These are phyloP conservation scores for Hypoxylon lenormandii DNA, from an alignment of 495 filamentous ascomycete species.

Conservation along the genomic window DNA sequence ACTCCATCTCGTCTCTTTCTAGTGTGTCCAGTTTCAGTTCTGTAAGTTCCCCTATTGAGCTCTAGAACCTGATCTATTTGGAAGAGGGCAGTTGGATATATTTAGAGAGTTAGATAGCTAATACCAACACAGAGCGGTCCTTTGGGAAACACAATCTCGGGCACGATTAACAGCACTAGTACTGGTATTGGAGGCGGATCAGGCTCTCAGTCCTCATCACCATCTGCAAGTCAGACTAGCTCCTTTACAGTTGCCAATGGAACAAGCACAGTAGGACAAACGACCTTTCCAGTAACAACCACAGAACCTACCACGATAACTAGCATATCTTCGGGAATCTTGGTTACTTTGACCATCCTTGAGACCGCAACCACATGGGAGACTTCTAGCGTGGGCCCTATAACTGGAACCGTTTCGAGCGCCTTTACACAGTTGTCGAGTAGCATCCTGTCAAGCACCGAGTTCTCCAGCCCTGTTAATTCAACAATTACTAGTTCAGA, in stretches of 20 bases:
- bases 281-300: conserved; percentile 9
- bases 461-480: neutral
- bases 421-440: conserved; percentile 8
- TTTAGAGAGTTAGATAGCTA: neutral
- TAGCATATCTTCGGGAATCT: conserved; percentile 23
- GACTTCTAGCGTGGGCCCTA: conserved; percentile 32
- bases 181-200: conserved; percentile 2
- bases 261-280: conserved; percentile 11
- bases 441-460: conserved; percentile 5
- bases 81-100: neutral
- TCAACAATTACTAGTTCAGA: conserved; percentile 1
- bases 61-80: neutral
- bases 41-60: conserved; percentile 16
- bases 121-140: conserved; percentile 17
- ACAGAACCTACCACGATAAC: conserved; percentile 23
- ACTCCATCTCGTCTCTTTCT: conserved; percentile 9
- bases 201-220: conserved; percentile 4
- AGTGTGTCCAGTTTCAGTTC: conserved; percentile 4
- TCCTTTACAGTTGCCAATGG: conserved; percentile 14
- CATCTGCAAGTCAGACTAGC: neutral
- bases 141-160: neutral
- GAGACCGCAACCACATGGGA: conserved; percentile 22
- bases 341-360: conserved; percentile 27
- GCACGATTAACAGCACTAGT: conserved; percentile 3
- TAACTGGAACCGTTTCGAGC: conserved; percentile 22